These are phyloP conservation scores for Carex parvula DNA, from an alignment of 176 grass and related monocot species.

Conservation along the genomic window DNA sequence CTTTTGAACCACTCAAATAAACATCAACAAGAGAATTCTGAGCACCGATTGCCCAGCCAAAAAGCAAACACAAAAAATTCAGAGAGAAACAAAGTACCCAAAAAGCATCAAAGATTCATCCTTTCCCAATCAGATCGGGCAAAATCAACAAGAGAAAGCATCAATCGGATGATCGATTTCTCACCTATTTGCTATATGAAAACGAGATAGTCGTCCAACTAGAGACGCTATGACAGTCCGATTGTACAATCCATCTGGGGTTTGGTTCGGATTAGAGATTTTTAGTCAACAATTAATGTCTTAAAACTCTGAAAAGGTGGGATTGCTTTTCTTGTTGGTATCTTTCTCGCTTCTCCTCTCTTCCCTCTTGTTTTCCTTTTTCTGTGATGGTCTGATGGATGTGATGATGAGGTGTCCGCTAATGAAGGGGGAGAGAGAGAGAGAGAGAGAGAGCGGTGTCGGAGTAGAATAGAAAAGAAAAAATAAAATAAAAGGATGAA, in stretches of 20 bases:
- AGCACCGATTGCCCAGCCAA: no score
- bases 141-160: conserved; percentile 8
- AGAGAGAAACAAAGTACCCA: not conserved
- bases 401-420: conserved; percentile 28
- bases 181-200: conserved; percentile 12
- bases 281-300: conserved; percentile 24
- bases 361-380: not conserved
- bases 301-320: conserved; percentile 13
- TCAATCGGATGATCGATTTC: conserved; percentile 19
- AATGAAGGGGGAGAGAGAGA: not conserved
- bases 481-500: not conserved
- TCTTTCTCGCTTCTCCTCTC: conserved; percentile 2
- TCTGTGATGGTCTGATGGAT: conserved; percentile 20
- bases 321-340: conserved; percentile 29
- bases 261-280: conserved; percentile 7
- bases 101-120: not conserved
- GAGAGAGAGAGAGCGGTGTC: not conserved
- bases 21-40: not conserved
- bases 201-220: conserved; percentile 5
- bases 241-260: not conserved
- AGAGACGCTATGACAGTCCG: not conserved
- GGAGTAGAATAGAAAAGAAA: conserved; percentile 10
- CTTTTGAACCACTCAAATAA: not conserved
- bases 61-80: not conserved
- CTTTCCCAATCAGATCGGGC: conserved; percentile 19